Conservation (phyloP, 768 basidiomycete genomes). For the Lactarius hengduanensis region DNA sequence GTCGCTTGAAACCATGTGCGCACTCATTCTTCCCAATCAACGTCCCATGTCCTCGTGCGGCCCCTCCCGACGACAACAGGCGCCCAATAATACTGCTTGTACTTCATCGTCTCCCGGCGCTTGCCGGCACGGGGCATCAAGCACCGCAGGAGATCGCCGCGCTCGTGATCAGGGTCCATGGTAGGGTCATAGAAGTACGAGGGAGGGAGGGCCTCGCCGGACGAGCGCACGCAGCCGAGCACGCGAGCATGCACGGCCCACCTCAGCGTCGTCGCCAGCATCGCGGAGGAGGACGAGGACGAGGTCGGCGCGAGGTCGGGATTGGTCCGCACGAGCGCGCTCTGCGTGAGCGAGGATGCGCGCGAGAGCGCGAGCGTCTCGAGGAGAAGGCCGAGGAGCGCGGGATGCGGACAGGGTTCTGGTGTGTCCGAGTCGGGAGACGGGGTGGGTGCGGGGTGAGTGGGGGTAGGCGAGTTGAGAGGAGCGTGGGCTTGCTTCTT, state of each 20-base stretch:
- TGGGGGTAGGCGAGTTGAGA: not conserved
- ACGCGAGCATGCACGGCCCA: slow-evolving; percentile 25
- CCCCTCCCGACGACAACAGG: slow-evolving; percentile 43
- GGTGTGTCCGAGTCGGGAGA: not conserved
- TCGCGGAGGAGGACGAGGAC: not conserved
- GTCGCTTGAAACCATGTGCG: not conserved
- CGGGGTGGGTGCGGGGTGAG: not conserved
- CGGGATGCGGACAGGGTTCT: slow-evolving; percentile 18
- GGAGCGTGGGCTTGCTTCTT: slow-evolving; percentile 3
- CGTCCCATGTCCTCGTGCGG: slow-evolving; percentile 25
- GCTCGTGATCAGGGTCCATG: slow-evolving; percentile 25
- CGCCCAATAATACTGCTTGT: slow-evolving; percentile 81
- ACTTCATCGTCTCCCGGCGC: slow-evolving; percentile 75
- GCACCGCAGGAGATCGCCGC: slow-evolving; percentile 20
- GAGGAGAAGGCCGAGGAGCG: slow-evolving; percentile 25
- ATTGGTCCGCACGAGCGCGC: slow-evolving; percentile 13
- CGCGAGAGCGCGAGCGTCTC: slow-evolving; percentile 29
- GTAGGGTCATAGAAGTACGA: slow-evolving; percentile 27
- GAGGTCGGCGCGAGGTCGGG: not conserved
- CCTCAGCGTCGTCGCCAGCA: slow-evolving; percentile 12
- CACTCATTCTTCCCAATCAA: slow-evolving; percentile 29
- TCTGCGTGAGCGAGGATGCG: slow-evolving; percentile 22
- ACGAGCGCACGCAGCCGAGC: slow-evolving; percentile 20
- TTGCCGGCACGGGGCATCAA: slow-evolving; percentile 59
- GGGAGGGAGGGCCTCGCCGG: slow-evolving; percentile 23